Evolutionary conservation across 192 early-diverging fungal genomes (phyloP).

Genomic region (Rhizophlyctis rosea): DNA sequence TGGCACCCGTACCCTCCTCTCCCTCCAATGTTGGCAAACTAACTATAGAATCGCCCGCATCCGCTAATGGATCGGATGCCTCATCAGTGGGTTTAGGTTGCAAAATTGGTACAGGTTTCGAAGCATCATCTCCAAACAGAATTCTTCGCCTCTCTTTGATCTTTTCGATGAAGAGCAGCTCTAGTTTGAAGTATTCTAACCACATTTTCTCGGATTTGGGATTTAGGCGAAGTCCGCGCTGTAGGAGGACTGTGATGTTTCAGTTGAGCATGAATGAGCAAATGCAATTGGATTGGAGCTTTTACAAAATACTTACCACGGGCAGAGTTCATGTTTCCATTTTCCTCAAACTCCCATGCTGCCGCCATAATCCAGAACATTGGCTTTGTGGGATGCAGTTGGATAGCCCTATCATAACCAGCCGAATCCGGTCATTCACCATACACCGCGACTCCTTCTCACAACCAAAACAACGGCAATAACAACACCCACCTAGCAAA

Average conservation of each 20-base stretch:
- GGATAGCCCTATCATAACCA: slow-evolving; percentile 60
- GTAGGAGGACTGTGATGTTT: slow-evolving; percentile 60
- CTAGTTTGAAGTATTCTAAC: slow-evolving; percentile 92
- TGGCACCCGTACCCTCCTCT: slow-evolving; percentile 1
- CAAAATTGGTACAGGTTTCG: neutral
- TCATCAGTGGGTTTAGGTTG: neutral
- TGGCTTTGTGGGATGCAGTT: slow-evolving; percentile 77
- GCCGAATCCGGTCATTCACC: slow-evolving; percentile 5
- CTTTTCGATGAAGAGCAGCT: slow-evolving; percentile 84
- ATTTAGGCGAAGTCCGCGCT: slow-evolving; percentile 83
- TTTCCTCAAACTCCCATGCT: slow-evolving; percentile 81
- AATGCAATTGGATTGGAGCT: neutral
- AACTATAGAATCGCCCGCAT: neutral
- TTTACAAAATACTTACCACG: slow-evolving; percentile 46
- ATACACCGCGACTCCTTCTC: neutral
- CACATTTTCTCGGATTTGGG: slow-evolving; percentile 69
- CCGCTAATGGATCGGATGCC: neutral
- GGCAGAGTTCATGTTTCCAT: slow-evolving; percentile 76
- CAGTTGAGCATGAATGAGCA: neutral
- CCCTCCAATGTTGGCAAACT: slow-evolving; percentile 12
- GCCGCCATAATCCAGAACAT: slow-evolving; percentile 91
- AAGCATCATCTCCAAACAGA: slow-evolving; percentile 55
- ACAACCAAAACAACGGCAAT: neutral
- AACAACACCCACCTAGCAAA: slow-evolving; percentile 62
- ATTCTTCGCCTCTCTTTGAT: slow-evolving; percentile 76